phyloP scores from a whole-genome alignment of 2,329 filamentous ascomycete genomes.

The Talaromyces sp. region DNA sequence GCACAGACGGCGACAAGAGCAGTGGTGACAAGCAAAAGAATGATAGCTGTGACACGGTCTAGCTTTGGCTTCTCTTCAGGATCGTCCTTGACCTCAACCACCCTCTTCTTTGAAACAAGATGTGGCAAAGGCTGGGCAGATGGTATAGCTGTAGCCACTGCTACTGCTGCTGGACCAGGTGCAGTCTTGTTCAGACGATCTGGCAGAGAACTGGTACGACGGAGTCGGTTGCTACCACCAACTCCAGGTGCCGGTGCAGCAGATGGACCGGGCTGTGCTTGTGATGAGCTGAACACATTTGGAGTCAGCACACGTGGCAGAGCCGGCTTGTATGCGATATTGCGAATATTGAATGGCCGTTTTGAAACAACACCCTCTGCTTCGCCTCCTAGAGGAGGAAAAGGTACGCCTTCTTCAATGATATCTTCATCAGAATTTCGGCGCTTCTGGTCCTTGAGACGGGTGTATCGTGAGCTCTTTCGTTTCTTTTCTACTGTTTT shows the following conservation, averaged over 20 bases:
- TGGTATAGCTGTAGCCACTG: conserved; percentile 18
- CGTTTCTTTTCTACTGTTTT: conserved; percentile 24
- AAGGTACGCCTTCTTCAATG: conserved; percentile 11
- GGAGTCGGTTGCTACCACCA: conserved; percentile 51
- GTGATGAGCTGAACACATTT: conserved; percentile 58
- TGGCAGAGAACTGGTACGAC: conserved; percentile 71
- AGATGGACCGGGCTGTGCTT: conserved; percentile 18
- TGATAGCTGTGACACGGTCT: conserved; percentile 50
- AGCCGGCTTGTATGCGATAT: conserved; percentile 61
- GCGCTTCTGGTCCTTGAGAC: conserved; percentile 29
- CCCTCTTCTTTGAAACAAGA: conserved; percentile 37
- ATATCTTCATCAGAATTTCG: conserved; percentile 14
- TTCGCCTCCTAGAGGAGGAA: conserved; percentile 4
- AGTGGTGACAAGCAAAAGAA: conserved; percentile 64
- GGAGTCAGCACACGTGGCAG: conserved; percentile 67
- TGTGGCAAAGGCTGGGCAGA: conserved; percentile 28
- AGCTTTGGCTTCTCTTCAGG: conserved; percentile 31
- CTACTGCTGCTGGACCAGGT: conserved; percentile 19
- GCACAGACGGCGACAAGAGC: conserved; percentile 67
- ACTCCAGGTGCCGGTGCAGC: conserved; percentile 23
- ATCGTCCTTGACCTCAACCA: conserved; percentile 45
- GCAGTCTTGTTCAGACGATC: conserved; percentile 57
- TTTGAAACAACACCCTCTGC: conserved; percentile 26
- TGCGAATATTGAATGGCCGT: conserved; percentile 58
- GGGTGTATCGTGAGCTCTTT: conserved; percentile 27